These are phyloP conservation scores for Dryas octopetala DNA, from an alignment of 306 rosid genomes.

Conservation along the genomic window DNA sequence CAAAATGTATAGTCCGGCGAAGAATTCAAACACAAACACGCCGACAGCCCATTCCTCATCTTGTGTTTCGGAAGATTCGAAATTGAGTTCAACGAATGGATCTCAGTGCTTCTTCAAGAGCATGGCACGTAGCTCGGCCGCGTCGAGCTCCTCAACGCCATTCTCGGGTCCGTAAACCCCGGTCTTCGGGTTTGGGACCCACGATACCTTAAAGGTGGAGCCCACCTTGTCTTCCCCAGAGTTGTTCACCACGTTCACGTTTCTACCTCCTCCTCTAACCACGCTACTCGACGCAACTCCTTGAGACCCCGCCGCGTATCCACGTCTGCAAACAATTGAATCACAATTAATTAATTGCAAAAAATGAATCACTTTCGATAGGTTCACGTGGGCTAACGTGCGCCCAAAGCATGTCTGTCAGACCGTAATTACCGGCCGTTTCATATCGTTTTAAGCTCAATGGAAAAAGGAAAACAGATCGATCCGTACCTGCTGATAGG, in stretches of 20 bases:
- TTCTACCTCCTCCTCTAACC: constrained; percentile 37
- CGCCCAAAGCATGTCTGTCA: too few species aligned
- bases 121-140: constrained; percentile 64
- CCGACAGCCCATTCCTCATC: constrained; percentile 27
- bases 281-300: constrained; percentile 38
- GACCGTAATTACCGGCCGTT: too few species aligned
- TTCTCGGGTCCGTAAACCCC: constrained; percentile 84
- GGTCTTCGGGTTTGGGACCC: constrained; percentile 92
- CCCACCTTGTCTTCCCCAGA: constrained; percentile 39
- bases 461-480: too few species aligned
- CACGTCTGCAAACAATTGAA: constrained; percentile 50
- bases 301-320: constrained; percentile 56
- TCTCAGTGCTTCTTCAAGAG: constrained; percentile 49
- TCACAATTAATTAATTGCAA: too few species aligned
- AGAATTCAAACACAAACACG: constrained; percentile 6
- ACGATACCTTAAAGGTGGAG: constrained; percentile 51
- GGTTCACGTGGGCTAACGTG: too few species aligned
- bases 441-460: too few species aligned
- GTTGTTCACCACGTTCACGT: constrained; percentile 35
- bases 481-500: constrained; percentile 47
- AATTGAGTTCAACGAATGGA: not conserved
- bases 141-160: constrained; percentile 56
- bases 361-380: too few species aligned
- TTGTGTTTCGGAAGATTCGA: not conserved
- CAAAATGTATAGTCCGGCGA: not conserved